Evolutionary conservation across 495 filamentous ascomycete species (phyloP).

Genomic region (Neurospora sp.): DNA sequence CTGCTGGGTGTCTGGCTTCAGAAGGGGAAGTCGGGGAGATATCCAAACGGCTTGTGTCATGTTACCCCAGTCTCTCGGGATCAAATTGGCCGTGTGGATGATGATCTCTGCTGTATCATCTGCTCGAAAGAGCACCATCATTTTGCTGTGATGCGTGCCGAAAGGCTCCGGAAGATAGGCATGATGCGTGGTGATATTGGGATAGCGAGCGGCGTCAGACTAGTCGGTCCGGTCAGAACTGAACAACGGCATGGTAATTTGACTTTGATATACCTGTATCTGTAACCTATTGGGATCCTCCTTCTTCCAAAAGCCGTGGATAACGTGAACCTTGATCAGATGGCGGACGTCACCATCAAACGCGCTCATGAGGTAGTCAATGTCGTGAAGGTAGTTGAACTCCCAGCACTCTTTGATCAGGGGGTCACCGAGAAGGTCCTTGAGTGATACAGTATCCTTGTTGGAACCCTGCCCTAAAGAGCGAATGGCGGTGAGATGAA

Average conservation of each 20-base stretch:
- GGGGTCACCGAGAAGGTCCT: conserved; percentile 69
- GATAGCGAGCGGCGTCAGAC: conserved; percentile 40
- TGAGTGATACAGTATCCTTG: conserved; percentile 54
- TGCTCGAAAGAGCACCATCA: conserved; percentile 71
- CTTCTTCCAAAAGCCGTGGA: conserved; percentile 82
- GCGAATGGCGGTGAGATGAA: conserved; percentile 62
- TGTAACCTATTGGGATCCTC: conserved; percentile 51
- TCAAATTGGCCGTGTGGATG: conserved; percentile 89
- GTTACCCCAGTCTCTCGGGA: conserved; percentile 72
- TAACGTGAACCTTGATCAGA: conserved; percentile 59
- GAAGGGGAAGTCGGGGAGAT: conserved; percentile 59
- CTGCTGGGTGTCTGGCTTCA: not conserved
- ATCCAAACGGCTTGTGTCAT: conserved; percentile 81
- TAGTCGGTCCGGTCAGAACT: not conserved
- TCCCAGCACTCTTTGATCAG: conserved; percentile 81
- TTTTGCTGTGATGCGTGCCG: conserved; percentile 74
- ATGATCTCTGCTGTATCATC: conserved; percentile 70
- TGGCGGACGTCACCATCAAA: conserved; percentile 62
- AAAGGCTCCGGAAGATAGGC: conserved; percentile 81
- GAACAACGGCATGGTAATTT: not conserved
- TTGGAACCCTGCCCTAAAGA: conserved; percentile 55
- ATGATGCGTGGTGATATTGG: conserved; percentile 59
- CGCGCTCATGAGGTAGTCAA: conserved; percentile 53
- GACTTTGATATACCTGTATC: conserved; percentile 45
- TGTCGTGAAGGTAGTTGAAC: conserved; percentile 80